phyloP scores from a whole-genome alignment of 257 asterid genomes.

The Salvia rosmarinus region DNA sequence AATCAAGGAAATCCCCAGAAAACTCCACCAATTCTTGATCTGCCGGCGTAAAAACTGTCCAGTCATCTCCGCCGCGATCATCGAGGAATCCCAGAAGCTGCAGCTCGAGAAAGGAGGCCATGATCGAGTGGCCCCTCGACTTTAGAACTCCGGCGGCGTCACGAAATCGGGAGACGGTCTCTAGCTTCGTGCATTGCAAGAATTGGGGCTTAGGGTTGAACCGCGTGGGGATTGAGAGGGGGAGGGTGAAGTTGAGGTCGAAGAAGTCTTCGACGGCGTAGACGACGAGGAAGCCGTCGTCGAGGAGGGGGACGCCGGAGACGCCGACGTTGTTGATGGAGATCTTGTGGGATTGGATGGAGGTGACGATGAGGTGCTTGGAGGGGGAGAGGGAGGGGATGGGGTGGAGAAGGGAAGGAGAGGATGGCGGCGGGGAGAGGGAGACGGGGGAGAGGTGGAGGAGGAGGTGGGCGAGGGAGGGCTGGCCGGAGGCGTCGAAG shows the following conservation, averaged over 20 bases:
- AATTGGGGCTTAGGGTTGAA: conserved; percentile 21
- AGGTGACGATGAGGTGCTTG: conserved; percentile 53
- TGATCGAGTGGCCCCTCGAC: conserved; percentile 65
- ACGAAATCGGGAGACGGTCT: conserved; percentile 40
- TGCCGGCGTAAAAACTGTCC: conserved; percentile 75
- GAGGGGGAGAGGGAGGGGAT: conserved; percentile 66
- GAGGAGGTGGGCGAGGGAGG: conserved; percentile 63
- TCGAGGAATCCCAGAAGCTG: conserved; percentile 60
- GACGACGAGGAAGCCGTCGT: conserved; percentile 64
- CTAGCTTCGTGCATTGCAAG: conserved; percentile 44
- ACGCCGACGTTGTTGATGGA: conserved; percentile 59
- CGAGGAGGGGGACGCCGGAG: conserved; percentile 53
- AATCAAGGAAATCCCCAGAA: conserved; percentile 52
- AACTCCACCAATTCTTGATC: conserved; percentile 53
- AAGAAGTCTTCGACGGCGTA: conserved; percentile 63
- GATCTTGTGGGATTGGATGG: conserved; percentile 32
- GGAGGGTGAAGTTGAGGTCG: conserved; percentile 41
- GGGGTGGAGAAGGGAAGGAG: conserved; percentile 58
- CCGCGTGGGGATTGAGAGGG: conserved; percentile 11
- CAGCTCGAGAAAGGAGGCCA: conserved; percentile 73
- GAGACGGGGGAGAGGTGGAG: conserved; percentile 77
- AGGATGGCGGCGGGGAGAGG: conserved; percentile 54
- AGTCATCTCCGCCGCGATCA: conserved; percentile 24
- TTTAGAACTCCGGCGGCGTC: conserved; percentile 59
- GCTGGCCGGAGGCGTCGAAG: conserved; percentile 64